Conservation (phyloP, 805 yeast genomes). For the Phaffomyces thermotolerans region DNA sequence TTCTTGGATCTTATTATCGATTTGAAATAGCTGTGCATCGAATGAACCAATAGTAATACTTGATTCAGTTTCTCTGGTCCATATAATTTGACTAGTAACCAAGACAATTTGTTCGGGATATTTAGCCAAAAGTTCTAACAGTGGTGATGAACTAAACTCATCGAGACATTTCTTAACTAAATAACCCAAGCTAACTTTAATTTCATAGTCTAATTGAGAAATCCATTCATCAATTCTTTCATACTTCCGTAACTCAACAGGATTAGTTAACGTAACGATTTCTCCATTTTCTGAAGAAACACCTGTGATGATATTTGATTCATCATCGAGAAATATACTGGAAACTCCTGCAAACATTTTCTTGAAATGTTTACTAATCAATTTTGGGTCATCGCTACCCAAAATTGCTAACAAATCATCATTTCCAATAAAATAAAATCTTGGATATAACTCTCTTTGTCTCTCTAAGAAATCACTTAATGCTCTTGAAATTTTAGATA, state of each 20-base stretch:
- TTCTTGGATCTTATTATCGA: background rate
- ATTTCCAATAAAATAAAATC: slow-evolving; percentile 85
- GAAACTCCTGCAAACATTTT: slow-evolving; percentile 69
- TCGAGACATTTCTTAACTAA: slow-evolving; percentile 27
- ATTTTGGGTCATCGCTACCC: slow-evolving; percentile 46
- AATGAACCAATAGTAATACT: slow-evolving; percentile 12
- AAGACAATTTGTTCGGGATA: slow-evolving; percentile 52
- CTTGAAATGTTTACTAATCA: slow-evolving; percentile 50
- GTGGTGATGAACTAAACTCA: slow-evolving; percentile 9
- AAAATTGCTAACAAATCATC: slow-evolving; percentile 81
- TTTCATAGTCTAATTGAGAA: slow-evolving; percentile 44
- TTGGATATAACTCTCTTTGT: slow-evolving; percentile 69
- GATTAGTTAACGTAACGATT: slow-evolving; percentile 31
- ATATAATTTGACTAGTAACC: slow-evolving; percentile 48
- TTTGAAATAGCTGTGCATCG: slow-evolving; percentile 19
- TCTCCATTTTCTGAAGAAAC: slow-evolving; percentile 67
- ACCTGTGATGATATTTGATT: slow-evolving; percentile 32
- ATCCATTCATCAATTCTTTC: slow-evolving; percentile 58
- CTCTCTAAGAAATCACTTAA: slow-evolving; percentile 72
- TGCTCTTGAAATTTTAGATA: slow-evolving; percentile 53
- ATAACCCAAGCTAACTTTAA: slow-evolving; percentile 41
- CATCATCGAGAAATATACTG: slow-evolving; percentile 30
- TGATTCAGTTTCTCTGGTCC: slow-evolving; percentile 41
- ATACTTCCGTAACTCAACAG: slow-evolving; percentile 36
- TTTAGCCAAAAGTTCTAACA: slow-evolving; percentile 29